These are phyloP conservation scores for Rhypophila decipiens DNA, from an alignment of 495 filamentous ascomycete species.

Conservation along the genomic window DNA sequence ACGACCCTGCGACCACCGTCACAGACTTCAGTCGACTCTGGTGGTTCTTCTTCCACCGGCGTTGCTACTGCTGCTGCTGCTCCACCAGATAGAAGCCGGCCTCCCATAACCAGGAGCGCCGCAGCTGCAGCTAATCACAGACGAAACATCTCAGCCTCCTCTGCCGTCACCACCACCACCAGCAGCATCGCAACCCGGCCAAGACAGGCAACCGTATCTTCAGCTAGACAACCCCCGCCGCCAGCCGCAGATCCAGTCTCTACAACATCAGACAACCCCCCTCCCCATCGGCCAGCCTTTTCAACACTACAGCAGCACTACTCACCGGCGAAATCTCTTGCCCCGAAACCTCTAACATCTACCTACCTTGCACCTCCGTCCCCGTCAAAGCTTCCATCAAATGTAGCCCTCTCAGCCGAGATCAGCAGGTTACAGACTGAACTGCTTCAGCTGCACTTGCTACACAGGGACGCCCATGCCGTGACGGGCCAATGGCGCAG, in stretches of 20 bases:
- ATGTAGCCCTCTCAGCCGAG: slow-evolving; percentile 52
- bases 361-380: slow-evolving; percentile 46
- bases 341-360: slow-evolving; percentile 51
- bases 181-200: not conserved
- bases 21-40: slow-evolving; percentile 16
- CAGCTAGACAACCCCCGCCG: not conserved
- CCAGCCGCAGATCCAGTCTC: not conserved
- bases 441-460: slow-evolving; percentile 63
- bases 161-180: slow-evolving; percentile 1
- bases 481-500: slow-evolving; percentile 36
- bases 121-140: slow-evolving; percentile 5
- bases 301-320: slow-evolving; percentile 64
- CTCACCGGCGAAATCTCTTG: slow-evolving; percentile 54
- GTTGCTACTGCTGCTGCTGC: slow-evolving; percentile 19
- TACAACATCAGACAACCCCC: slow-evolving; percentile 7
- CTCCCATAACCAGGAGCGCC: slow-evolving; percentile 5
- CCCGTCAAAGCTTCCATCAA: slow-evolving; percentile 46
- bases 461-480: slow-evolving; percentile 46
- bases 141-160: slow-evolving; percentile 3
- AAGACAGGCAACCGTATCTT: not conserved
- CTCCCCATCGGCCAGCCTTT: slow-evolving; percentile 48
- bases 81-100: slow-evolving; percentile 13
- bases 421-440: slow-evolving; percentile 61
- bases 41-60: slow-evolving; percentile 12
- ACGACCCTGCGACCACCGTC: slow-evolving; percentile 40